A percentile compares a stretch with the other conserved stretches of the same genome.
Evolutionary conservation across 164 flowering plant genomes (phyloP).

Genomic region (Umbellularia californica): DNA sequence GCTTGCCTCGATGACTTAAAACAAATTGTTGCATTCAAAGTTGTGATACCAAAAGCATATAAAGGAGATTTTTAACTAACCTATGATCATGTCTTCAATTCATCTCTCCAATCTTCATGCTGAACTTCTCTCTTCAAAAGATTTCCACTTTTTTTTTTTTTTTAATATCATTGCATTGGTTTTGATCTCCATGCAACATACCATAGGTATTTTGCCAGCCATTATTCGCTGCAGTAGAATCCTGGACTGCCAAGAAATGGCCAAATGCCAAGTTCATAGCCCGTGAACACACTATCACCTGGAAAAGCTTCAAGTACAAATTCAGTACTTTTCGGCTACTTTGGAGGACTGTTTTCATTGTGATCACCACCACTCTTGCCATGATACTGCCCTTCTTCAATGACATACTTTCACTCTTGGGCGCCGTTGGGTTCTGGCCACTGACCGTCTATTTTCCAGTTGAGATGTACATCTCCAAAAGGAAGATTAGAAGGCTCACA

Average conservation of each 20-base stretch:
- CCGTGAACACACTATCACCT: constrained; percentile 26
- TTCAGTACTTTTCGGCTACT: constrained; percentile 55
- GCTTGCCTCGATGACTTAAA: background rate
- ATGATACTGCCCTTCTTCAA: constrained; percentile 91
- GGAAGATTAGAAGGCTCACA: constrained; percentile 42
- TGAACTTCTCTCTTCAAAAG: background rate
- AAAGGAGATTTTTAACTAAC: too few species aligned
- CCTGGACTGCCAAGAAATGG: constrained; percentile 29
- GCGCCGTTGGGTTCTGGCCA: constrained; percentile 76
- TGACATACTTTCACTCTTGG: constrained; percentile 61
- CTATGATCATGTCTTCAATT: too few species aligned
- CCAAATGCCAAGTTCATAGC: constrained; percentile 55
- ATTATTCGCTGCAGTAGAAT: constrained; percentile 56
- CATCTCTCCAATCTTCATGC: background rate
- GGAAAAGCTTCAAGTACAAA: constrained; percentile 36
- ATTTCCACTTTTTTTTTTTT: background rate
- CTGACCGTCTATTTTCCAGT: constrained; percentile 82
- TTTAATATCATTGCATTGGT: background rate
- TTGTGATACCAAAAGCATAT: too few species aligned
- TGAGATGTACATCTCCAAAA: constrained; percentile 71
- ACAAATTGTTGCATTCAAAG: too few species aligned
- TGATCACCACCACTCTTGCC: constrained; percentile 56
- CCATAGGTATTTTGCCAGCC: constrained; percentile 76
- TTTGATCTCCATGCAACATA: background rate
- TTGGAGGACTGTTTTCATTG: constrained; percentile 70